Evolutionary conservation across 192 early-diverging fungal species (phyloP).

Genomic region (Dissophora ornata): DNA sequence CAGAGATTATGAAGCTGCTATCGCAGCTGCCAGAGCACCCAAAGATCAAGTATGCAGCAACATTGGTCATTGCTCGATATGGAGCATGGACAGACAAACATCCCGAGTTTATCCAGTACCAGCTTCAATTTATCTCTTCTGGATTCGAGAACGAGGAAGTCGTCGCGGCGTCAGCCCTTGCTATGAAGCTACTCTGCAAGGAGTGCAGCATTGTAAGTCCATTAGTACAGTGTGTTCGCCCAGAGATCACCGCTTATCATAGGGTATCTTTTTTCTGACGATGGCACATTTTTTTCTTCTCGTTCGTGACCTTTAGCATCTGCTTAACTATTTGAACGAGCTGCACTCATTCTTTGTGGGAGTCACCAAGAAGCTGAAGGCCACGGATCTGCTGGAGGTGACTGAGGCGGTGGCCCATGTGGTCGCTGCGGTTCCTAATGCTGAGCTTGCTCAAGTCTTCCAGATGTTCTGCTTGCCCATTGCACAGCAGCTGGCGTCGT

Average conservation of each 20-base stretch:
- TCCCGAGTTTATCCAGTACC: constrained; percentile 91
- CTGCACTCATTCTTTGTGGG: constrained; percentile 88
- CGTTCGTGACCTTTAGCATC: constrained; percentile 54
- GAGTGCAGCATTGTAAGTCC: constrained; percentile 85
- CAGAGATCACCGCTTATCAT: no score
- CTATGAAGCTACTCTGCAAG: constrained; percentile 90
- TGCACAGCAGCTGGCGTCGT: constrained; percentile 74
- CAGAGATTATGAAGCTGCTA: constrained; percentile 92
- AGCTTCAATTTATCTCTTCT: constrained; percentile 89
- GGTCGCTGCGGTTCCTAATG: constrained; percentile 79
- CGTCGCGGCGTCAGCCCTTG: constrained; percentile 84
- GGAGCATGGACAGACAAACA: constrained; percentile 92
- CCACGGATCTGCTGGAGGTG: constrained; percentile 79
- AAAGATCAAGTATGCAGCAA: constrained; percentile 95
- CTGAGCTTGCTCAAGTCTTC: constrained; percentile 68
- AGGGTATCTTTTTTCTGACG: no score
- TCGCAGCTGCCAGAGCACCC: constrained; percentile 90
- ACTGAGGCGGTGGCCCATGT: constrained; percentile 92
- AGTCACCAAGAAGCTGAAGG: constrained; percentile 73
- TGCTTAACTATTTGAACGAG: constrained; percentile 82
- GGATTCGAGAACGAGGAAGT: constrained; percentile 92
- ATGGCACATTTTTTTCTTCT: constrained; percentile 9
- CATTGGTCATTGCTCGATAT: constrained; percentile 96
- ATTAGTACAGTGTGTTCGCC: neutral
- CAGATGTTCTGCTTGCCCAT: constrained; percentile 79